These are phyloP conservation scores for Plantago elongata DNA, from an alignment of 257 asterid species.

Conservation along the genomic window DNA sequence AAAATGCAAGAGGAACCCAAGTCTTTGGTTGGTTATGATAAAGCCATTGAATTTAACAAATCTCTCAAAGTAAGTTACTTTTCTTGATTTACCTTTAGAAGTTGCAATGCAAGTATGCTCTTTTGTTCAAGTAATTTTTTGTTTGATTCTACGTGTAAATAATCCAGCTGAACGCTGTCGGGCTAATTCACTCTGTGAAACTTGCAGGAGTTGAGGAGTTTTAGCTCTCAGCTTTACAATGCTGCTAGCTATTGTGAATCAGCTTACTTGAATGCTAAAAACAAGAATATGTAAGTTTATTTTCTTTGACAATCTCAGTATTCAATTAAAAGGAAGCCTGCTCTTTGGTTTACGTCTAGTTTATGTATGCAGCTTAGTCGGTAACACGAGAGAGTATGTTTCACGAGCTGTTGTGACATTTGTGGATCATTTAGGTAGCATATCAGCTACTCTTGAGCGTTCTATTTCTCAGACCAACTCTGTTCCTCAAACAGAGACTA, in stretches of 20 bases:
- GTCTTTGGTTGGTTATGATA: conserved; percentile 13
- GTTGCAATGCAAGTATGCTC: background rate
- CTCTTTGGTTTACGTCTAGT: background rate
- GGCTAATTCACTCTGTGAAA: background rate
- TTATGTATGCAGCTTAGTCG: conserved; percentile 42
- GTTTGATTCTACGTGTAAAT: no score
- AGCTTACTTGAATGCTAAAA: conserved; percentile 36
- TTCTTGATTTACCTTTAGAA: no score
- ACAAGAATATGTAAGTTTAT: conserved; percentile 36
- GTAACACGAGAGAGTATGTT: conserved; percentile 52
- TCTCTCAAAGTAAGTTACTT: conserved; percentile 41
- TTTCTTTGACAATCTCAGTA: background rate
- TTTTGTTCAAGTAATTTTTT: background rate
- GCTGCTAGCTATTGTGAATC: conserved; percentile 68
- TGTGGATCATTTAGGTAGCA: conserved; percentile 63
- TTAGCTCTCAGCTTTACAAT: conserved; percentile 54
- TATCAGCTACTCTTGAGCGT: conserved; percentile 52
- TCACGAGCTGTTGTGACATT: conserved; percentile 50
- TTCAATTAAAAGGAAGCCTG: background rate
- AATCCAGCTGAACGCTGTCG: no score
- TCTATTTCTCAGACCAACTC: conserved; percentile 28
- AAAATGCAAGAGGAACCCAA: conserved; percentile 24
- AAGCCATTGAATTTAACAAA: conserved; percentile 31
- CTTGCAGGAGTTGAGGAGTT: conserved; percentile 56
- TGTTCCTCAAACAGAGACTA: conserved; percentile 38